phyloP scores from a whole-genome alignment of 2,329 filamentous ascomycete species.

The Arthrinium puccinioides region DNA sequence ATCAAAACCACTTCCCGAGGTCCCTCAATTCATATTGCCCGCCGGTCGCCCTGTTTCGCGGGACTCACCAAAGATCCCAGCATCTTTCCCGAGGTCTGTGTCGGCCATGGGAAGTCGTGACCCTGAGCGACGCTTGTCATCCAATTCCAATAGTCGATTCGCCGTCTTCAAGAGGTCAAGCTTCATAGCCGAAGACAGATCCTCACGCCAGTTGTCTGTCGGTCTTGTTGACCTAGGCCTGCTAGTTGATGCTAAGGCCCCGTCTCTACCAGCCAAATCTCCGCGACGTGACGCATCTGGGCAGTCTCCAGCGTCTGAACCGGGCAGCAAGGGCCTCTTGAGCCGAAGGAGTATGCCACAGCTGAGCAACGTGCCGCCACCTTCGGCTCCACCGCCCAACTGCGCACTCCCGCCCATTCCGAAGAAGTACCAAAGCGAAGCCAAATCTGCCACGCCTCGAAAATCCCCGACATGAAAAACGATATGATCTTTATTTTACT shows the following conservation, averaged over 20 bases:
- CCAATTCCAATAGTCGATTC: neutral
- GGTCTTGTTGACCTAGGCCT: neutral
- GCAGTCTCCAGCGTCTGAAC: neutral
- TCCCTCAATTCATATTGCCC: neutral
- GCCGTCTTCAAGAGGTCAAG: neutral
- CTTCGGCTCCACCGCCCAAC: constrained; percentile 8
- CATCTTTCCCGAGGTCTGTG: neutral
- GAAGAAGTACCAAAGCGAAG: constrained; percentile 6
- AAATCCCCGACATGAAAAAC: too few species aligned
- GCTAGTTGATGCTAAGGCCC: neutral
- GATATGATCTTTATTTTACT: too few species aligned
- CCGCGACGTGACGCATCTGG: constrained; percentile 1
- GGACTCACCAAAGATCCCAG: neutral
- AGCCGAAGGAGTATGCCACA: constrained; percentile 10
- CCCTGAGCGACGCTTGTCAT: neutral
- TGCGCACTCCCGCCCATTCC: constrained; percentile 11
- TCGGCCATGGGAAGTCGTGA: neutral
- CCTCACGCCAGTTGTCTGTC: neutral
- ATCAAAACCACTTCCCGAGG: neutral
- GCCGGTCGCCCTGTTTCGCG: neutral
- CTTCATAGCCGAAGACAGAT: neutral
- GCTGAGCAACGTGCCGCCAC: constrained; percentile 8
- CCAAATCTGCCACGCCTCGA: too few species aligned
- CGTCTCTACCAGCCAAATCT: neutral
- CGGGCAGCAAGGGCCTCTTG: constrained; percentile 2